Conservation (phyloP, 371 early-diverging fungal species). For the Apophysomyces ossiformis region DNA sequence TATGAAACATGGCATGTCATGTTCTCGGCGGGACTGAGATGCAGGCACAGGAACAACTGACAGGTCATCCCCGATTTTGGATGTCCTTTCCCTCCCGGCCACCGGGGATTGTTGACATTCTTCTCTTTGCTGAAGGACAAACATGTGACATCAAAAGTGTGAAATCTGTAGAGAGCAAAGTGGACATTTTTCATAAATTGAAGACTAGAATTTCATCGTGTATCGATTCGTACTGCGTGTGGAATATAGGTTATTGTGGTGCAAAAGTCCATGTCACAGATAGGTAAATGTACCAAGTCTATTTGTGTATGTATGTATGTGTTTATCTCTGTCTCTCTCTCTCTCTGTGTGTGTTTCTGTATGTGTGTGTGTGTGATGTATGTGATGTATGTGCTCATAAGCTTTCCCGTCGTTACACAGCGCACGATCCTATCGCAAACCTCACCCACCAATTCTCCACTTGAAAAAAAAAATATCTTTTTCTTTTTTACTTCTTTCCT, state of each 20-base stretch:
- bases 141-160: constrained; percentile 7
- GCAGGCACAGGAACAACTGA: too few relatives aligned
- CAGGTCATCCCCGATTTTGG: too few relatives aligned
- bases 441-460: constrained; percentile 12
- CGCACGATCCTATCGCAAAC: constrained; percentile 12
- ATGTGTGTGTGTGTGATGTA: not conserved
- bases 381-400: not conserved
- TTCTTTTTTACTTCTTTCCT: constrained; percentile 5
- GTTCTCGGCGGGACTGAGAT: too few relatives aligned
- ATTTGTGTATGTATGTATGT: too few relatives aligned
- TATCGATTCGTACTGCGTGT: too few relatives aligned
- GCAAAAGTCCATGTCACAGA: not conserved
- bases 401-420: constrained; percentile 10
- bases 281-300: too few relatives aligned
- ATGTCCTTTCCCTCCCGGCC: constrained; percentile 3
- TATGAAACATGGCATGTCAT: too few relatives aligned
- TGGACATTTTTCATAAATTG: not conserved
- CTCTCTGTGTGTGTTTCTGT: not conserved
- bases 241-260: not conserved
- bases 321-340: too few relatives aligned
- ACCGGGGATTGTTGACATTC: constrained; percentile 7
- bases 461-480: constrained; percentile 9
- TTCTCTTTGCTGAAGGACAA: not conserved
- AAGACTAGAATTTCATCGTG: too few relatives aligned
- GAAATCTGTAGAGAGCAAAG: not conserved